Evolutionary conservation across 148 eudicot species (phyloP), one percentile per base, ranked within the genome.

Genomic region (Simmondsia chinensis): DNA sequence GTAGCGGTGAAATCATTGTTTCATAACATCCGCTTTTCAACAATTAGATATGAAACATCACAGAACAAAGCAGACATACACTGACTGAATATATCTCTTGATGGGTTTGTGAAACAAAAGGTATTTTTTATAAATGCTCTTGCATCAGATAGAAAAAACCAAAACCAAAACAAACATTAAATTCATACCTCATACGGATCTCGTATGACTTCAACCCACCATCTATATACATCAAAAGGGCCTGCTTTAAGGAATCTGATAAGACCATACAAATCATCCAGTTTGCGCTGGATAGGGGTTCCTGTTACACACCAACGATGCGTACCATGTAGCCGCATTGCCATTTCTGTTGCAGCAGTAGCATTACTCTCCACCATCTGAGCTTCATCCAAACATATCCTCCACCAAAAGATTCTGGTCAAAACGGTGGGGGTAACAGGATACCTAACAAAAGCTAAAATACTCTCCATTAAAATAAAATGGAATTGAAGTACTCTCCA

Each of bases 321-420:
- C 43, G 60, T 71, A 40, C 85, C 74, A 69, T 78, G 88, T 55
- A 89, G 71, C 26, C 97, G 87, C 48, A 85, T 40, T 24, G 95
- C 95, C 95, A 89, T 80, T 62, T 89, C 97, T 52, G 95, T 68
- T 17, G 95, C 93, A 20, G 80, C 66, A 25, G 87, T 68, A 60
- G 72, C 74, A 74, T 72, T 85, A 78, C 76, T 77, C 70, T 89
- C 97, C 45, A 89, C 95, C 97, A 89, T 89, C 68, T 89, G 97
- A 63, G 97, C 97, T 70, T 89, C 97, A 64, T 89, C 97, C 72
- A 89, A 54, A 64, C 97, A 89, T 46, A 89, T 55, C 61, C 97
- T 76, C 95, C 97, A 89, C 97, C 97, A 85, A 12, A 59, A 65
- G 53, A 89, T 60, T 67, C 80, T 71, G 36, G 97, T 89, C 45